Base-by-base conservation (phyloP, 345 rosid species). In the Populus pruinosa region DNA sequence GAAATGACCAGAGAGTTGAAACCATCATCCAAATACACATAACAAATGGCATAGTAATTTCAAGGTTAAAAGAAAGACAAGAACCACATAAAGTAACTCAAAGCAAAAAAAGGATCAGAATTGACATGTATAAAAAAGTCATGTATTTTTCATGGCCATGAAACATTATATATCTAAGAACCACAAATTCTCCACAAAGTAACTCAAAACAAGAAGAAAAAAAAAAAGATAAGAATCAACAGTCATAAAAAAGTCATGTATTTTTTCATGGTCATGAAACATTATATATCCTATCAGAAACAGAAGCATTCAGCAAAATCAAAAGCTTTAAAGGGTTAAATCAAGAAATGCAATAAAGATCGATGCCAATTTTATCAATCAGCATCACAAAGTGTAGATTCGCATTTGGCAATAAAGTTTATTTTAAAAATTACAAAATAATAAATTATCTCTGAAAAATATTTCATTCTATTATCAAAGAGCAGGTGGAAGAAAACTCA, bases 401-500 rank as follows among this genome's bases (percentile, higher is more conserved):
- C 21, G 29, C 50, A n/a, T 39, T 36, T 63, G 41, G 13, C 14
- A 41, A 63, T 8, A 21, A 18, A 75, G 10, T 17, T 18, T 27
- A 13, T 29, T 53, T 68, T 35, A 21, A 8, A 12, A 67, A 50
- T 10, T 20, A 27, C 47, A 39, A 43, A 9, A 9, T 8, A 23
- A 14, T 25, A 62, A 29, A 59, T n/a, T 23, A 59, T 59, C 64
- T 59, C 64, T n/a, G n/a, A 43, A 21, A 69, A 5, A 14, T 11
- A 18, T 67, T 67, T 38, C 47, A 10, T 67, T 36, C 71, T 38
- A 21, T 23, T 38, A 41, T 59, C 14, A 59, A 11, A 27, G 43
- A 35, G 41, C 53, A 25, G 39, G 3, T 9, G 61, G 8, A 20
- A 47, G 44, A 64, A 76, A 69, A 86, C 98, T 85, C 78, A 92